These are phyloP conservation scores for Cladobotryum mycophilum DNA, from an alignment of 2,329 filamentous ascomycete species.

Conservation along the genomic window DNA sequence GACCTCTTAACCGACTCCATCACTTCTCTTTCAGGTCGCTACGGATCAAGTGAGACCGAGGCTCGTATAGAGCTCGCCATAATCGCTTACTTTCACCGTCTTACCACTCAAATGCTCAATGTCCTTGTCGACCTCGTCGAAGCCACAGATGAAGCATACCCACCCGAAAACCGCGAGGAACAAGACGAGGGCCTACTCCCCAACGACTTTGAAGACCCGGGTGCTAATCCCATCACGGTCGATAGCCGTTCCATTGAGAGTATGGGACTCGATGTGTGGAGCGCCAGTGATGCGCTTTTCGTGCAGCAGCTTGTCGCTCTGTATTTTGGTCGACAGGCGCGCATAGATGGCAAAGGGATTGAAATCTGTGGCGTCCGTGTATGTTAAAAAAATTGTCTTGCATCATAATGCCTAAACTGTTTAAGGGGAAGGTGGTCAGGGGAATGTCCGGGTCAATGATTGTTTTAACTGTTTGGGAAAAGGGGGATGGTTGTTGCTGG, in stretches of 20 bases:
- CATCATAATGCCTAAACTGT: background rate
- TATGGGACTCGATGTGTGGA: constrained; percentile 78
- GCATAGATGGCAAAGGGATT: constrained; percentile 61
- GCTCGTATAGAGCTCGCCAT: constrained; percentile 60
- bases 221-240: constrained; percentile 44
- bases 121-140: constrained; percentile 57
- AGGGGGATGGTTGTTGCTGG: background rate
- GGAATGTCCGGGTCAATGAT: background rate
- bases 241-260: constrained; percentile 58
- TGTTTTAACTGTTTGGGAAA: background rate
- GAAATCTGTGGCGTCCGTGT: constrained; percentile 70
- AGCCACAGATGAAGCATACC: constrained; percentile 37
- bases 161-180: constrained; percentile 19
- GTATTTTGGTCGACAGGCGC: constrained; percentile 61
- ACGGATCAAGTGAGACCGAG: constrained; percentile 33
- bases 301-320: constrained; percentile 53
- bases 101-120: constrained; percentile 60
- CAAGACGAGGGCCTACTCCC: constrained; percentile 28
- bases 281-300: constrained; percentile 61
- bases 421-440: background rate
- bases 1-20: constrained; percentile 38
- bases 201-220: constrained; percentile 25
- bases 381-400: constrained; percentile 38
- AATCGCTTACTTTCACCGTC: constrained; percentile 74
- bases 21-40: constrained; percentile 36